Conservation (phyloP, 2,329 filamentous ascomycete species). For the Aureobasidium sp. region DNA sequence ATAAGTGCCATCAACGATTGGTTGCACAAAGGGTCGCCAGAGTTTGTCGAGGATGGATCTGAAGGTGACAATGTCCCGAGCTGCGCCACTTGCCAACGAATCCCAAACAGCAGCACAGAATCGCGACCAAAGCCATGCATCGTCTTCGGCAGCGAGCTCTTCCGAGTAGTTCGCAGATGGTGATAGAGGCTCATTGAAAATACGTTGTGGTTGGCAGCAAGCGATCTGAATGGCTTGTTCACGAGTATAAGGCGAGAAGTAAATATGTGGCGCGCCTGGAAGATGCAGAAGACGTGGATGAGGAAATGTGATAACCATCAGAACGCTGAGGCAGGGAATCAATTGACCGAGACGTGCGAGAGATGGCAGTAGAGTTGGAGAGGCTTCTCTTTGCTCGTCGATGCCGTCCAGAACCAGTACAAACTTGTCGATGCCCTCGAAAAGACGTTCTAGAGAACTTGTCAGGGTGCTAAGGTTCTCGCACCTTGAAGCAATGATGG, state of each 20-base stretch:
- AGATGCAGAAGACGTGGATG: constrained; percentile 63
- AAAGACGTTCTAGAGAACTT: constrained; percentile 62
- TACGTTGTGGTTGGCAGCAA: constrained; percentile 46
- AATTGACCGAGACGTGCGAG: constrained; percentile 75
- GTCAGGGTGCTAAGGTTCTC: constrained; percentile 73
- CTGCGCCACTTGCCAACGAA: constrained; percentile 70
- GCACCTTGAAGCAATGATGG: constrained; percentile 48
- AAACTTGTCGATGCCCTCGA: constrained; percentile 55
- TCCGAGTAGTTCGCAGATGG: constrained; percentile 42
- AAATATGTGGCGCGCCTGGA: constrained; percentile 65
- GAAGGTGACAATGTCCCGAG: constrained; percentile 70
- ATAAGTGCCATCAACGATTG: constrained; percentile 67
- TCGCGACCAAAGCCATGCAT: constrained; percentile 66
- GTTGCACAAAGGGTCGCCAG: constrained; percentile 79
- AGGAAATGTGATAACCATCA: constrained; percentile 71
- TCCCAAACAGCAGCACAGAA: constrained; percentile 85
- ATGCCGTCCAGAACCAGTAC: constrained; percentile 83
- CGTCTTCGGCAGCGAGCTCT: constrained; percentile 48
- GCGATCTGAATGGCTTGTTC: constrained; percentile 73
- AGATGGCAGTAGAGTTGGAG: constrained; percentile 70
- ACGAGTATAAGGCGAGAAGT: constrained; percentile 80
- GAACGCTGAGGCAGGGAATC: constrained; percentile 66
- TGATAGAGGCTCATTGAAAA: constrained; percentile 33
- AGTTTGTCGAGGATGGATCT: constrained; percentile 62
- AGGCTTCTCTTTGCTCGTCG: constrained; percentile 74